Evolutionary conservation across 75 land plant genomes (phyloP), one percentile per base, ranked within the genome.

Genomic region (Pinus albicaulis): DNA sequence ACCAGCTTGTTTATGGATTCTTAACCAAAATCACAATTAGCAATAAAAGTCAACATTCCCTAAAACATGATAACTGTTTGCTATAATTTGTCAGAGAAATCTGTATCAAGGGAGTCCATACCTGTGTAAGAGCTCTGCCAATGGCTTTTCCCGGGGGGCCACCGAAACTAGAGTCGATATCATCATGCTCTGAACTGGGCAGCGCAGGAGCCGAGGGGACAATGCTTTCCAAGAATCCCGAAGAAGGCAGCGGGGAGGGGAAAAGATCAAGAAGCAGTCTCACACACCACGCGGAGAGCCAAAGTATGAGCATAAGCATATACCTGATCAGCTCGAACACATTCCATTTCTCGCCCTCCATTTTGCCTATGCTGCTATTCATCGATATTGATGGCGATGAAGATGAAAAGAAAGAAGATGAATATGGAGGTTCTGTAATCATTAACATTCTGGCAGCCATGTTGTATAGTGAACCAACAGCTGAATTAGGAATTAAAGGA

Each of bases 121-220:
- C 86, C 62, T 85, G 86, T 28, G 86, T 72, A 20, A 85, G 83
- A 65, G 86, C 77, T 78, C 86, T 81, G 11, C 83, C 80, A 25
- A 85, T 78, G n/a, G 86, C 68, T 17, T 73, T 60, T 5, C 68
- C 31, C 1, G 79, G 65, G 8, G 83, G 34, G 14, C 26, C 64
- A 74, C 61, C 80, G 44, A 26, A n/a, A 55, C 41, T 77, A 59
- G 48, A 65, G 58, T 23, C 1, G 0, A 57, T 48, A 55, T 62
- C 31, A 62, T 71, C n/a, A 55, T 24, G 72, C 48, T 78, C 70
- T 3, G 77, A 57, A n/a, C 65, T 16, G 8, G 79, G 60, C 6
- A 75, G 24, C 25, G 74, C 71, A 15, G 73, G 5, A 65, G 25
- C 4, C 41, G 15, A 31, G 56, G 59, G 38, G 38, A 63, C 24